phyloP scores from a whole-genome alignment of 176 grass and related monocot species.

The Paspalum notatum region DNA sequence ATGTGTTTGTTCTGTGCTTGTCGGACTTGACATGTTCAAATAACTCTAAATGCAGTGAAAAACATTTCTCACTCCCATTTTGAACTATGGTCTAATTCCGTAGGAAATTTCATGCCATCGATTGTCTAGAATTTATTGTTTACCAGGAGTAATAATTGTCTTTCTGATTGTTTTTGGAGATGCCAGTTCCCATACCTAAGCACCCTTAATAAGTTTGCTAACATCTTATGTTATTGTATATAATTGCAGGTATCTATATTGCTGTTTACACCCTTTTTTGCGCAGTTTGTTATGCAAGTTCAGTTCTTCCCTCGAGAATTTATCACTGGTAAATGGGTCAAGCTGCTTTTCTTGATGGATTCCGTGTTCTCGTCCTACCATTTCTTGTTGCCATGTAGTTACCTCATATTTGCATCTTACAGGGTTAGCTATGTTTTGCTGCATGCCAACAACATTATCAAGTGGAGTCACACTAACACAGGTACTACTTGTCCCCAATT shows the following conservation, averaged over 20 bases:
- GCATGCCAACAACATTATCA: slow-evolving; percentile 94
- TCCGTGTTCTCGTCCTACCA: neutral
- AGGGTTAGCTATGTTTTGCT: slow-evolving; percentile 94
- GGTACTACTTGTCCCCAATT: slow-evolving; percentile 29
- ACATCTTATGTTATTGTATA: slow-evolving; percentile 25
- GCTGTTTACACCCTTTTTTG: slow-evolving; percentile 74
- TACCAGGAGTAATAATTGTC: too few species aligned
- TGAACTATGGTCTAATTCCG: too few species aligned
- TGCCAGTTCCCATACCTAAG: neutral
- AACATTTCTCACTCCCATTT: too few species aligned
- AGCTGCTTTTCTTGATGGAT: too few species aligned
- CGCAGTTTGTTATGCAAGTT: slow-evolving; percentile 69
- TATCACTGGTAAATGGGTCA: slow-evolving; percentile 80
- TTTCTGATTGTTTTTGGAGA: too few species aligned
- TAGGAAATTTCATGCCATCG: too few species aligned
- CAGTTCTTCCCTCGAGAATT: slow-evolving; percentile 79
- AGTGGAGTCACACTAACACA: slow-evolving; percentile 88
- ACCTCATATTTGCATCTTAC: slow-evolving; percentile 42
- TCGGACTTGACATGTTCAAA: too few species aligned
- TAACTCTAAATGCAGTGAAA: too few species aligned
- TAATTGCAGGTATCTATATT: slow-evolving; percentile 76
- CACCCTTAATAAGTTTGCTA: slow-evolving; percentile 17
- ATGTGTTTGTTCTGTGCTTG: too few species aligned
- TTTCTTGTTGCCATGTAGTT: slow-evolving; percentile 36
- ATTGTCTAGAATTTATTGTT: too few species aligned